Evolutionary conservation across 2,329 filamentous ascomycete species (phyloP).

Genomic region (Massarina eburnea): DNA sequence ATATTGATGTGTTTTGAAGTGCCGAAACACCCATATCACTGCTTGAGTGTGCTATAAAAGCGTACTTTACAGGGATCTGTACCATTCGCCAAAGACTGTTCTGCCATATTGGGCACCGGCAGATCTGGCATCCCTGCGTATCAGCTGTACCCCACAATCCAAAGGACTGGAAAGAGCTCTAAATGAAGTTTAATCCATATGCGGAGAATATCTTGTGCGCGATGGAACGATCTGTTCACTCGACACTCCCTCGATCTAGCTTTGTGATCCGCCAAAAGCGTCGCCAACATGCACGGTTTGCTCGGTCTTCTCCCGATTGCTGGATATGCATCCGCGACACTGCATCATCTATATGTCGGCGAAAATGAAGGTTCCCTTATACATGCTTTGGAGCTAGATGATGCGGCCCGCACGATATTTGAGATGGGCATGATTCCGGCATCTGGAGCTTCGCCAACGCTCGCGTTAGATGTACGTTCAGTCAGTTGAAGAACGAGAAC

Average conservation of each 20-base stretch:
- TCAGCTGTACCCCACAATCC: constrained; percentile 20
- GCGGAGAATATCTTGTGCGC: neutral
- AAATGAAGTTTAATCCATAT: neutral
- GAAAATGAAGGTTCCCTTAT: constrained; percentile 14
- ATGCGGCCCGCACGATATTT: constrained; percentile 10
- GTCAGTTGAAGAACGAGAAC: neutral
- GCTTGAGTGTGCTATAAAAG: constrained; percentile 5
- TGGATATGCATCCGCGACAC: constrained; percentile 6
- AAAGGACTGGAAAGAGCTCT: constrained; percentile 1
- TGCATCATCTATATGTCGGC: constrained; percentile 24
- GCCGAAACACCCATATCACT: constrained; percentile 5
- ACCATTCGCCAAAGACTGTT: constrained; percentile 11
- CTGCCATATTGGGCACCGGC: constrained; percentile 13
- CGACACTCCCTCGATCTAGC: neutral
- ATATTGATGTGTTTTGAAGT: constrained; percentile 10
- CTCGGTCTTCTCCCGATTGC: constrained; percentile 9
- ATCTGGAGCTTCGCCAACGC: constrained; percentile 16
- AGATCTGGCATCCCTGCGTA: constrained; percentile 8
- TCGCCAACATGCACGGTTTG: constrained; percentile 9
- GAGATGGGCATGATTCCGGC: constrained; percentile 15
- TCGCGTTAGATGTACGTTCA: constrained; percentile 22
- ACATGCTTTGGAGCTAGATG: constrained; percentile 19
- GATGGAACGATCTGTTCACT: neutral
- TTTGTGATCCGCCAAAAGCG: neutral
- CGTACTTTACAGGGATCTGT: constrained; percentile 6